Evolutionary conservation across 345 rosid genomes (phyloP).

Genomic region (Arabis alpina): DNA sequence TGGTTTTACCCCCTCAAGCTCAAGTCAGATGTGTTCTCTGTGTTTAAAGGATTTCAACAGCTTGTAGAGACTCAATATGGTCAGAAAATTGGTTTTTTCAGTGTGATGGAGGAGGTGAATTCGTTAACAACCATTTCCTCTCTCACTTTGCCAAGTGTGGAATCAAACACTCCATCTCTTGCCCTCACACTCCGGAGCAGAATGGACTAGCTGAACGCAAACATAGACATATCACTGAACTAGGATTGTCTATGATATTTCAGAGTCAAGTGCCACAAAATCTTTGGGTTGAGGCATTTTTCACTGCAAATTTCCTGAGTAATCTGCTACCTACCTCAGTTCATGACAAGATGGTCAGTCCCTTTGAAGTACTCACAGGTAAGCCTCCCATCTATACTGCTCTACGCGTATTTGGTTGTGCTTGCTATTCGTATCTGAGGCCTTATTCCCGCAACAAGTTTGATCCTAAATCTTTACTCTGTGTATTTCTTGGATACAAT

Average conservation of each 20-base stretch:
- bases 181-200: neutral
- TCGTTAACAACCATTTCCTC: neutral
- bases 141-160: neutral
- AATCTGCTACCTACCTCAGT: neutral
- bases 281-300: neutral
- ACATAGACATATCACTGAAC: neutral
- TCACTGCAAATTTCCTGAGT: neutral
- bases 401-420: no score
- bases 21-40: no score
- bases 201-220: neutral
- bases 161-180: neutral
- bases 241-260: neutral
- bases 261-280: neutral
- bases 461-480: no score
- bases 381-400: no score
- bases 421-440: no score
- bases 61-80: no score
- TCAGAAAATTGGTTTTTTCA: neutral
- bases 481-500: no score
- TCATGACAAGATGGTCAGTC: no score
- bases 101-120: neutral
- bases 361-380: no score
- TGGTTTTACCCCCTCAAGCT: neutral
- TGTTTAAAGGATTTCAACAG: no score
- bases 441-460: no score